These are phyloP conservation scores for Scedosporium minutisporum DNA, from an alignment of 2,329 filamentous ascomycete genomes.

Conservation along the genomic window DNA sequence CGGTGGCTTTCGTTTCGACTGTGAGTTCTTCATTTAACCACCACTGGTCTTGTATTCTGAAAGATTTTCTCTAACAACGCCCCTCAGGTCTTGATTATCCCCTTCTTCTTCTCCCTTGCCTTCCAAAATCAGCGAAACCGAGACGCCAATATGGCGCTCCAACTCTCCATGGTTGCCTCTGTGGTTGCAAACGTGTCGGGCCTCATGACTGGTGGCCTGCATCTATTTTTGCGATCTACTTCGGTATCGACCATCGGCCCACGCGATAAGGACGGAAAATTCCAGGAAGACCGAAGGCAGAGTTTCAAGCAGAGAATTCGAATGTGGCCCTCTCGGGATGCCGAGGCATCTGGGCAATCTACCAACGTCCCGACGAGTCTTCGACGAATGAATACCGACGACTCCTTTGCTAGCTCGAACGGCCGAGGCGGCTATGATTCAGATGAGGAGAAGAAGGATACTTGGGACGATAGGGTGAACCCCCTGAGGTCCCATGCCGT, in stretches of 20 bases:
- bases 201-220: constrained; percentile 53
- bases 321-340: constrained; percentile 26
- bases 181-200: constrained; percentile 59
- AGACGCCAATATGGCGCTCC: constrained; percentile 29
- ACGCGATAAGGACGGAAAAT: constrained; percentile 27
- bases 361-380: neutral
- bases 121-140: constrained; percentile 20
- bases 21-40: constrained; percentile 28
- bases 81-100: constrained; percentile 45
- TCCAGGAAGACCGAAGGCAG: constrained; percentile 33
- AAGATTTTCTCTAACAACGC: neutral
- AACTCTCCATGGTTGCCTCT: constrained; percentile 51
- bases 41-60: neutral
- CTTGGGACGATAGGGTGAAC: constrained; percentile 13
- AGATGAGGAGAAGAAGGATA: constrained; percentile 3
- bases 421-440: neutral
- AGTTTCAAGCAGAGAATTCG: constrained; percentile 33
- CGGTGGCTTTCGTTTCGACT: constrained; percentile 45
- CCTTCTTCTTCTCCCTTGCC: constrained; percentile 52
- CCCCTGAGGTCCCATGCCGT: constrained; percentile 25
- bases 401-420: constrained; percentile 18
- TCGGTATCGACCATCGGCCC: constrained; percentile 44
- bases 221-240: constrained; percentile 58
- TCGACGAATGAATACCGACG: constrained; percentile 22
- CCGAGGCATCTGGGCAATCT: constrained; percentile 4